These are phyloP conservation scores for Plicaturopsis crispa DNA, from an alignment of 768 basidiomycete species.

Conservation along the genomic window DNA sequence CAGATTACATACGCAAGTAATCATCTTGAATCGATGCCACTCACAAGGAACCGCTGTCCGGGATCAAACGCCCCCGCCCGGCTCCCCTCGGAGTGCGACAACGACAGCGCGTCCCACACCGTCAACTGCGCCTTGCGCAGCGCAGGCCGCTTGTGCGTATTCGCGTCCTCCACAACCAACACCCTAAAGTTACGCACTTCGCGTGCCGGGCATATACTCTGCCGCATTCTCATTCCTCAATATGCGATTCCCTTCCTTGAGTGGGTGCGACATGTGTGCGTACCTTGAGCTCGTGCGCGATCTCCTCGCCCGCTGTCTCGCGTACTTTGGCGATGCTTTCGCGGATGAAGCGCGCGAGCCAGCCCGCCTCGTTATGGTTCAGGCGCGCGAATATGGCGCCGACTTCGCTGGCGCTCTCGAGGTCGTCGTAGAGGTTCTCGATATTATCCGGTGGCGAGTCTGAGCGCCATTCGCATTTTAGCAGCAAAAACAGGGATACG, in stretches of 20 bases:
- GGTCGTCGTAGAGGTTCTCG: slow-evolving; percentile 51
- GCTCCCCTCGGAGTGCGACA: slow-evolving; percentile 45
- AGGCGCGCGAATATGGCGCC: slow-evolving; percentile 33
- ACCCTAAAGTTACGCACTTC: slow-evolving; percentile 74
- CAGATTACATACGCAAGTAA: not conserved
- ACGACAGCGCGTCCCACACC: slow-evolving; percentile 67
- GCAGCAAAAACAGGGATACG: not conserved
- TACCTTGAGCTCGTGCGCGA: slow-evolving; percentile 55
- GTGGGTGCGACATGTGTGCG: not conserved
- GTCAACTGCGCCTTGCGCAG: slow-evolving; percentile 69
- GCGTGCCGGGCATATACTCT: slow-evolving; percentile 64
- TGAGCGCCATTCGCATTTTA: too few species aligned
- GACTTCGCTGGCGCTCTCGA: slow-evolving; percentile 51
- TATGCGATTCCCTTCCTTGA: too few species aligned
- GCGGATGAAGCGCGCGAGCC: slow-evolving; percentile 48
- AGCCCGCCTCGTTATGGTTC: slow-evolving; percentile 44
- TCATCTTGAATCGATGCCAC: slow-evolving; percentile 14
- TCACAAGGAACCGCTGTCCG: slow-evolving; percentile 64
- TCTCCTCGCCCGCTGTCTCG: slow-evolving; percentile 45
- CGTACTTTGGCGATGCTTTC: slow-evolving; percentile 40
- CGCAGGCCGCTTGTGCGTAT: slow-evolving; percentile 40
- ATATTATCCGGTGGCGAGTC: slow-evolving; percentile 32
- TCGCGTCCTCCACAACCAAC: slow-evolving; percentile 57
- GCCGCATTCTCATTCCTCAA: too few species aligned
- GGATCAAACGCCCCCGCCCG: slow-evolving; percentile 42